Evolutionary conservation across 305 asterid species (phyloP).

Genomic region (Striga hermonthica): DNA sequence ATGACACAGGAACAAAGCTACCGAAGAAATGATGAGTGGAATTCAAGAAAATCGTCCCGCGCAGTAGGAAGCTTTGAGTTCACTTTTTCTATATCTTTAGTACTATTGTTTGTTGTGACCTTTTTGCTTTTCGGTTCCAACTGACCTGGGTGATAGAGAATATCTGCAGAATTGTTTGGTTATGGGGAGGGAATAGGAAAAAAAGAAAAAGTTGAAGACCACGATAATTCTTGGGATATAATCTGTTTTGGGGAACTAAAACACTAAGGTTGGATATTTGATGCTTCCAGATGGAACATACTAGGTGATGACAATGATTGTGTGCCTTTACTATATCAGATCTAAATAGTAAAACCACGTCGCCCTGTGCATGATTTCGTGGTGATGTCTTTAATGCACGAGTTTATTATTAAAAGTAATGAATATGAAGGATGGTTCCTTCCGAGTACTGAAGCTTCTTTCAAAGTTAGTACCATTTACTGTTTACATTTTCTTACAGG

Average conservation of each 20-base stretch:
- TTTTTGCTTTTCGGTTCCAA: neutral
- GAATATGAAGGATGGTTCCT: constrained; percentile 23
- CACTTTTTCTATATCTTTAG: neutral
- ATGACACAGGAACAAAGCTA: constrained; percentile 39
- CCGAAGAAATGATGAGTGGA: constrained; percentile 39
- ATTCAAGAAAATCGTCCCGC: constrained; percentile 38
- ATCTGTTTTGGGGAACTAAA: constrained; percentile 7
- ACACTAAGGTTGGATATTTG: neutral
- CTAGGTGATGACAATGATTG: neutral
- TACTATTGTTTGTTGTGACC: constrained; percentile 13
- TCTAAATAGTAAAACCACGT: neutral
- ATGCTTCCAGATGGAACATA: neutral
- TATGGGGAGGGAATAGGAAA: too few relatives aligned
- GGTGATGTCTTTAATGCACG: constrained; percentile 11
- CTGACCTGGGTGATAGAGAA: neutral
- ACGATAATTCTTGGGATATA: constrained; percentile 2
- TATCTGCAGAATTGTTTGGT: neutral
- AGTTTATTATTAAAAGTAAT: constrained; percentile 24
- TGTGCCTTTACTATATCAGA: constrained; percentile 16
- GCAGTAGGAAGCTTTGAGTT: constrained; percentile 37
- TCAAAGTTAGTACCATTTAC: constrained; percentile 13
- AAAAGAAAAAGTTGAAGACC: neutral
- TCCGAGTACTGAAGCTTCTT: constrained; percentile 12
- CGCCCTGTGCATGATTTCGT: constrained; percentile 10
- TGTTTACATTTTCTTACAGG: constrained; percentile 42